phyloP scores from a whole-genome alignment of 2,329 filamentous ascomycete genomes.

The Rutstroemia sp. region DNA sequence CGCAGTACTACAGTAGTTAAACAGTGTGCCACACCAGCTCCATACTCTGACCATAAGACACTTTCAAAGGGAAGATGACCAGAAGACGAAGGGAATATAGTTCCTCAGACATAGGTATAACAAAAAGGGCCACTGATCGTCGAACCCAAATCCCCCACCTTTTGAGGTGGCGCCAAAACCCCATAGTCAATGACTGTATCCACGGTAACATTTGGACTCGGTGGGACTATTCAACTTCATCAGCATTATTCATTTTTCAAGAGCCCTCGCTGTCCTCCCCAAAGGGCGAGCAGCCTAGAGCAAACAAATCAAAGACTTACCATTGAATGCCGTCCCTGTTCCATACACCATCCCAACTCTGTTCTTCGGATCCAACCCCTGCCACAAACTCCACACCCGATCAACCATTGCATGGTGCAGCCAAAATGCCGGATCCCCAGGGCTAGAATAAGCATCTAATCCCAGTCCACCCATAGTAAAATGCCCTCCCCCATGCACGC shows the following conservation, averaged over 20 bases:
- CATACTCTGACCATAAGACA: no score
- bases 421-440: slow-evolving; percentile 38
- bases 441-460: slow-evolving; percentile 35
- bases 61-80: no score
- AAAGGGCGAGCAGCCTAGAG: no score
- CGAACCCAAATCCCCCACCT: slow-evolving; percentile 28
- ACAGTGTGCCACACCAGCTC: no score
- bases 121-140: slow-evolving; percentile 33
- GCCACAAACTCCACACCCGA: slow-evolving; percentile 40
- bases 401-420: slow-evolving; percentile 40
- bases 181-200: not conserved
- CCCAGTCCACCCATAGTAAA: not conserved
- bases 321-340: not conserved
- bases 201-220: not conserved
- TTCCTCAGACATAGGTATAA: slow-evolving; percentile 34
- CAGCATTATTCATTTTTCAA: not conserved
- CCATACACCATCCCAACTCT: slow-evolving; percentile 18
- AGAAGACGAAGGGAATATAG: no score
- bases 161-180: not conserved
- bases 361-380: slow-evolving; percentile 24
- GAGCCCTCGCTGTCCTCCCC: no score
- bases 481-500: not conserved
- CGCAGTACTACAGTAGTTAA: no score
- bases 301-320: not conserved
- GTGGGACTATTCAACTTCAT: not conserved